Evolutionary conservation across 2,329 filamentous ascomycete genomes (phyloP).

Genomic region (Kalaharituber pfeilii): DNA sequence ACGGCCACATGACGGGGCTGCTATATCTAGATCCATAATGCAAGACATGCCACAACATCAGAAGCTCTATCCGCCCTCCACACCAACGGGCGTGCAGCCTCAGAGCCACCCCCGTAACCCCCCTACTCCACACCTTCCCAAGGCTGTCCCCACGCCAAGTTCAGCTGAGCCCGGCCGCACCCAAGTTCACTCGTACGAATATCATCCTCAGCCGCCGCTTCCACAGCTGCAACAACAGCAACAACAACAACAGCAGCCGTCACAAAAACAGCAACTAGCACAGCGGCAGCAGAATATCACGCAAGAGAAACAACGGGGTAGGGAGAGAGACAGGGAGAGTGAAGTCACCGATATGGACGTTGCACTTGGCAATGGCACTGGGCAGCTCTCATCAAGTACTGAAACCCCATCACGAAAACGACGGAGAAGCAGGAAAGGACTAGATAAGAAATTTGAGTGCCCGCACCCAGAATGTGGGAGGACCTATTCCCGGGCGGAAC

Average conservation of each 20-base stretch:
- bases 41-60: neutral
- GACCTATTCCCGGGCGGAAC: slow-evolving; percentile 89
- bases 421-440: slow-evolving; percentile 54
- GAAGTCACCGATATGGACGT: slow-evolving; percentile 11
- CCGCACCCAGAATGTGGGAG: slow-evolving; percentile 77
- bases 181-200: neutral
- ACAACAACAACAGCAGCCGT: neutral
- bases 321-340: slow-evolving; percentile 16
- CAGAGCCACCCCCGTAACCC: neutral
- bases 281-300: slow-evolving; percentile 12
- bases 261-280: slow-evolving; percentile 5
- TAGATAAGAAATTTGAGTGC: slow-evolving; percentile 72
- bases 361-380: slow-evolving; percentile 6
- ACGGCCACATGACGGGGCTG: neutral
- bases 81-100: neutral
- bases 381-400: slow-evolving; percentile 10
- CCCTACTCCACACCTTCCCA: neutral
- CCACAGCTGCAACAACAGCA: neutral
- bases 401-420: slow-evolving; percentile 33
- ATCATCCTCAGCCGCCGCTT: neutral
- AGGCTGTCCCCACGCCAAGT: neutral
- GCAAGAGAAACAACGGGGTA: slow-evolving; percentile 15
- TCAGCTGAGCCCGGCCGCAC: neutral
- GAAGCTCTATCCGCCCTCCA: neutral
- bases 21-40: neutral